Conservation (phyloP, 2,329 filamentous ascomycete genomes). For the Fusarium sp. region DNA sequence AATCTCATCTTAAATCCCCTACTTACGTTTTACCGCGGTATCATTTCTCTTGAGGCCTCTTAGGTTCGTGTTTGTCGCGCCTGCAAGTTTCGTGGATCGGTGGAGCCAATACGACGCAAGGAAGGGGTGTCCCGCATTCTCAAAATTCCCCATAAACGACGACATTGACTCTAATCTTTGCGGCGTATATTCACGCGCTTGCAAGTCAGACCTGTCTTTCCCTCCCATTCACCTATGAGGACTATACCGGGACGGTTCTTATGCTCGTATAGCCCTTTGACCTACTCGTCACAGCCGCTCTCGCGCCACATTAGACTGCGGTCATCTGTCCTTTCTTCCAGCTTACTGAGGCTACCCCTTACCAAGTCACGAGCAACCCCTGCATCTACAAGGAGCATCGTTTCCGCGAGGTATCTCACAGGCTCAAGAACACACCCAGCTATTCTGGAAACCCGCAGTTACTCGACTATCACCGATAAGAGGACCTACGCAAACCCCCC, state of each 20-base stretch:
- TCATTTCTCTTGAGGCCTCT: conserved; percentile 3
- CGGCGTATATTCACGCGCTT: conserved; percentile 36
- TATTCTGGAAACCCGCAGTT: background rate
- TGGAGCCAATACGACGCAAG: conserved; percentile 39
- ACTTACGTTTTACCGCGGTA: conserved; percentile 12
- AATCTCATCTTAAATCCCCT: conserved; percentile 21
- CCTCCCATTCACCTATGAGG: conserved; percentile 42
- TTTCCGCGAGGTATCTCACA: conserved; percentile 14
- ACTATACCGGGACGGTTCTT: conserved; percentile 33
- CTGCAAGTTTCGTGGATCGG: conserved; percentile 18
- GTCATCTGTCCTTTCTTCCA: conserved; percentile 29
- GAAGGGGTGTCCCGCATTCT: conserved; percentile 40
- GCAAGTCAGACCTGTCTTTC: conserved; percentile 22
- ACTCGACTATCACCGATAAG: background rate
- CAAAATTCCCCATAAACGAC: conserved; percentile 40
- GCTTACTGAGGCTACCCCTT: conserved; percentile 29
- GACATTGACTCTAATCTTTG: conserved; percentile 37
- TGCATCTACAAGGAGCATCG: conserved; percentile 22
- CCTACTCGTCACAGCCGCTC: conserved; percentile 12
- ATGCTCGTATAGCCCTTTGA: conserved; percentile 29
- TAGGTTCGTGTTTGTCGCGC: conserved; percentile 8
- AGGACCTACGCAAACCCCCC: conserved; percentile 23
- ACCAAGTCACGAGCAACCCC: conserved; percentile 26
- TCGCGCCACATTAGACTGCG: conserved; percentile 26
- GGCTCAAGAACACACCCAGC: background rate